Evolutionary conservation across 2,329 filamentous ascomycete genomes (phyloP), one percentile per base, ranked within the genome.

Genomic region (Mycosphaerella sp.): DNA sequence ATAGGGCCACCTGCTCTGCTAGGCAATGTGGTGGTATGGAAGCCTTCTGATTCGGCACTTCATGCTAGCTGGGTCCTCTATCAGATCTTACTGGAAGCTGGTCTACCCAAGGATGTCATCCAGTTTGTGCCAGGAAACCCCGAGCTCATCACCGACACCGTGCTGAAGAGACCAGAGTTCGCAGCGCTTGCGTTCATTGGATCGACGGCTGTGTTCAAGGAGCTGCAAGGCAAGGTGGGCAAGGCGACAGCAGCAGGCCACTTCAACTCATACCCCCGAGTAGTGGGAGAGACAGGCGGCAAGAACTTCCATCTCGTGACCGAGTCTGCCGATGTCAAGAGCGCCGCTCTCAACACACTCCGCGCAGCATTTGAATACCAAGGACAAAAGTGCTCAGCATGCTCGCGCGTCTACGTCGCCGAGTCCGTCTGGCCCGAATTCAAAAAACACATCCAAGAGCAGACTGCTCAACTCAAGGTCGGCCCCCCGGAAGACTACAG

Each of bases 11-110:
- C 90, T 13, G 89, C 89, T 0, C 74, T 95, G 49, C 82, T 95
- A 75, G 90, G 90, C 54, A 96, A 96, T 70, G 90, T 95, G 1
- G 88, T 95, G 4, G 74, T 96, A 41, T 96, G 90, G 90, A 96
- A 96, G 77, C 90, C 90, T 16, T 93, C 87, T 16, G 87, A 90
- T 62, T 85, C 77, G 10, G 87, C 89, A 39, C 85, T 95, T 54
- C 84, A 85, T 18, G 89, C 87, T 58, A 94, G 89, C 75, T 93
- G 86, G 81, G 76, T 96, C 52, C 76, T 95, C 41, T 89, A 95
- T 75, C 79, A 89, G 68, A 93, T 95, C 67, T 79, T 96, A n/a
- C 75, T 91, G 18, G 90, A 96, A 73, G 89, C 90, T 18, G 90
- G 90, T 41, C 80, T 96, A 47, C 90, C 90, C 39, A 81, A 82